Evolutionary conservation across 2,329 filamentous ascomycete species (phyloP).

Genomic region (Akanthomyces lecanii): DNA sequence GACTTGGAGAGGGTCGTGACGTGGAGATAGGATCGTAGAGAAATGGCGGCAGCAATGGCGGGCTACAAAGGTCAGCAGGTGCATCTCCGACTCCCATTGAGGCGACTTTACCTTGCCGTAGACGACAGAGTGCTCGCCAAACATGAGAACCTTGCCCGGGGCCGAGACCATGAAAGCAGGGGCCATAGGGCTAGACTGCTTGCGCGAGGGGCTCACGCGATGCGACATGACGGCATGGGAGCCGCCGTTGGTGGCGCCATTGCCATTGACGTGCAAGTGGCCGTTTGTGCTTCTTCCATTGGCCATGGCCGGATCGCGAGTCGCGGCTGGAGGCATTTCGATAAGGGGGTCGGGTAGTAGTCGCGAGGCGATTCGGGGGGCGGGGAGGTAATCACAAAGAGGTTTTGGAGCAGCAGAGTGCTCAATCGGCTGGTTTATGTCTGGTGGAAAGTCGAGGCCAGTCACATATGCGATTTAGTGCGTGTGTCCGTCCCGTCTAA

Average conservation of each 20-base stretch:
- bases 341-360: neutral
- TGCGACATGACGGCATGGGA: conserved; percentile 32
- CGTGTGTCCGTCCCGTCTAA: neutral
- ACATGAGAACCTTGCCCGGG: conserved; percentile 96
- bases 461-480: neutral
- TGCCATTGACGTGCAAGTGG: conserved; percentile 32
- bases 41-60: conserved; percentile 92
- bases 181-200: conserved; percentile 63
- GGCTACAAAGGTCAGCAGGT: conserved; percentile 45
- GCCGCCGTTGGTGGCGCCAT: conserved; percentile 32
- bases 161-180: conserved; percentile 97
- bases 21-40: conserved; percentile 91
- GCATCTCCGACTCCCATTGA: neutral
- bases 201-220: conserved; percentile 45
- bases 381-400: neutral
- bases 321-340: conserved; percentile 8
- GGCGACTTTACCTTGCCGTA: conserved; percentile 70
- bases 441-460: neutral
- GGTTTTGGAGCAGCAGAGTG: neutral
- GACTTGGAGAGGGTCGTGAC: conserved; percentile 93
- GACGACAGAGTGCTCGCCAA: conserved; percentile 97
- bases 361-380: neutral
- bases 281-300: conserved; percentile 21
- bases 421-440: neutral
- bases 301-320: conserved; percentile 8